Evolutionary conservation across 495 filamentous ascomycete species (phyloP).

Genomic region (Parachaetomium inaequale): DNA sequence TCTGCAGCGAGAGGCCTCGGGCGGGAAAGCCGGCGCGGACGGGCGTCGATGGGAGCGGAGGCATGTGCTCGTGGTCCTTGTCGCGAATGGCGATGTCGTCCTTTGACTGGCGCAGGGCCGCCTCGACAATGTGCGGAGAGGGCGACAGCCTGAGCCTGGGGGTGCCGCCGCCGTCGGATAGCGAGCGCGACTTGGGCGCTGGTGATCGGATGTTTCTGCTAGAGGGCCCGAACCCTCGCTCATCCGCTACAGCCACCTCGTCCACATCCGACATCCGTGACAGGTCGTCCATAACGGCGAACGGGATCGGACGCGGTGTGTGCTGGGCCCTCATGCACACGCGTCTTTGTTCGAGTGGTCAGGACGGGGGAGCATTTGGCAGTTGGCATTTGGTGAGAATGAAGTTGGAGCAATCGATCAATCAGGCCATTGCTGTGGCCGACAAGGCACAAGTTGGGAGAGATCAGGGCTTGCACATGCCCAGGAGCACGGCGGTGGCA

Average conservation of each 20-base stretch:
- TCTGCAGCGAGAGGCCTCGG: slow-evolving; percentile 67
- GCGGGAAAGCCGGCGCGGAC: slow-evolving; percentile 56
- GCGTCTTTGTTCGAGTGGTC: neutral
- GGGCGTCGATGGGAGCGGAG: slow-evolving; percentile 43
- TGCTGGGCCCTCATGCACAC: neutral
- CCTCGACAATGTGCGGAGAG: slow-evolving; percentile 62
- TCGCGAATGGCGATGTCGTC: slow-evolving; percentile 66
- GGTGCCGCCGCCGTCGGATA: slow-evolving; percentile 50
- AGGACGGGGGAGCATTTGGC: neutral
- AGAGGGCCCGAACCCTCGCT: neutral
- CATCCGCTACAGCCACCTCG: slow-evolving; percentile 22
- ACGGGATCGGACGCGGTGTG: neutral
- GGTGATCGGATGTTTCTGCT: slow-evolving; percentile 12
- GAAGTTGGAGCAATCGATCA: neutral
- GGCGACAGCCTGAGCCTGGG: slow-evolving; percentile 57
- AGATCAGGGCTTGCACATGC: too few species aligned
- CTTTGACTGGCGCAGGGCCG: slow-evolving; percentile 57
- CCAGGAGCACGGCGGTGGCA: neutral
- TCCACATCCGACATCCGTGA: slow-evolving; percentile 32
- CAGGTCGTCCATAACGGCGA: slow-evolving; percentile 21
- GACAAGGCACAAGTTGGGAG: neutral
- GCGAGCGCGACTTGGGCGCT: slow-evolving; percentile 41
- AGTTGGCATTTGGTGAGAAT: too few species aligned
- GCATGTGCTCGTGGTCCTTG: slow-evolving; percentile 28
- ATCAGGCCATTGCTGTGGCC: neutral